Conservation (phyloP, 345 rosid genomes). For the Moricandia moricandioides region DNA sequence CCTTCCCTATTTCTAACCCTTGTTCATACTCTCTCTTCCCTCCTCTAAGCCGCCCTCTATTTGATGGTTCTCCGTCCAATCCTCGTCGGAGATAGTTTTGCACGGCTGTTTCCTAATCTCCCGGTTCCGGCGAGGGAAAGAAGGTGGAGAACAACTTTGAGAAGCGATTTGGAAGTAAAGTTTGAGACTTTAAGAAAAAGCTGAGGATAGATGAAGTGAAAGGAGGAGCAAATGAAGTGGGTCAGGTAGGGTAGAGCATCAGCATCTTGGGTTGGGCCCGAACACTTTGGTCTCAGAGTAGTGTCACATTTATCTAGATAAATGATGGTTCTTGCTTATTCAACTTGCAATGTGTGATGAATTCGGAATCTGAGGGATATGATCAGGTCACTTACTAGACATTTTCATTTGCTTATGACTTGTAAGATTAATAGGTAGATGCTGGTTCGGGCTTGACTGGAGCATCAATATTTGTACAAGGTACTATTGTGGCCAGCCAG, state of each 20-base stretch:
- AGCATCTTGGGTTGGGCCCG: conserved; percentile 88
- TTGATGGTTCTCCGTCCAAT: conserved; percentile 2
- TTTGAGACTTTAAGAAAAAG: conserved; percentile 65
- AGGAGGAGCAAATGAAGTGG: conserved; percentile 68
- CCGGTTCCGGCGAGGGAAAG: conserved; percentile 19
- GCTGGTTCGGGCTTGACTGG: conserved; percentile 82
- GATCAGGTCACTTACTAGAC: conserved; percentile 62
- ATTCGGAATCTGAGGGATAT: conserved; percentile 70
- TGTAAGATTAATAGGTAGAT: conserved; percentile 45
- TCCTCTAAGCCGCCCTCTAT: neutral
- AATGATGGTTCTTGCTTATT: conserved; percentile 96
- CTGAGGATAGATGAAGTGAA: conserved; percentile 73
- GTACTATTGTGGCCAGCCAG: conserved; percentile 76
- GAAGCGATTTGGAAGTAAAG: conserved; percentile 11
- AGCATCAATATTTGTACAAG: conserved; percentile 81
- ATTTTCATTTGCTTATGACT: neutral
- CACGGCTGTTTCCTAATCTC: conserved; percentile 21
- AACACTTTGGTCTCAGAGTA: conserved; percentile 83
- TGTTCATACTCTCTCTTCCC: neutral
- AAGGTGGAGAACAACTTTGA: conserved; percentile 4
- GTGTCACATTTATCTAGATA: conserved; percentile 83
- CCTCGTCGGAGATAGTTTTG: conserved; percentile 34
- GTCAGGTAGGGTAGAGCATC: conserved; percentile 58
- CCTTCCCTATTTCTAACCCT: neutral
- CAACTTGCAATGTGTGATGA: conserved; percentile 93